A percentile compares a stretch with the other conserved stretches of the same genome.
phyloP scores from a whole-genome alignment of 2,329 filamentous ascomycete species.

The Exophiala phaeomuriformis region DNA sequence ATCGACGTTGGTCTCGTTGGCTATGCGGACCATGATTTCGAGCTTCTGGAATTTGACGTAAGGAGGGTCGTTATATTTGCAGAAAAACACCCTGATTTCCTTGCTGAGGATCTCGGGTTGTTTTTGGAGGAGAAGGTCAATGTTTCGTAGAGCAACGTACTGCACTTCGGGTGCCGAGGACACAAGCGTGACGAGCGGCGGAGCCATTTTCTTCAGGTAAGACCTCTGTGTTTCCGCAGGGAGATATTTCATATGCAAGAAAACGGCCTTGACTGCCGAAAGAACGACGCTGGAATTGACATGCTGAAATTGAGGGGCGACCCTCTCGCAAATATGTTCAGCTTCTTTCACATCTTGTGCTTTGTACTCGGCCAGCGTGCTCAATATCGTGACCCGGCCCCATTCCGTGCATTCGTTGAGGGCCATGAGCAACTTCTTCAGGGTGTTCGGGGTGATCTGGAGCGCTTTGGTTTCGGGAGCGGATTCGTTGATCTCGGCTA shows the following conservation, averaged over 20 bases:
- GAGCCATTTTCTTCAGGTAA: conserved; percentile 98
- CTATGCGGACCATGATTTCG: conserved; percentile 98
- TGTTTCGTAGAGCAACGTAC: conserved; percentile 93
- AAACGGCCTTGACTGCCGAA: conserved; percentile 96
- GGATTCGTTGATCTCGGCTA: conserved; percentile 83
- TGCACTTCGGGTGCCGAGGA: conserved; percentile 95
- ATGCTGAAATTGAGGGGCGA: conserved; percentile 94
- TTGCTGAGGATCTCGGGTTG: conserved; percentile 96
- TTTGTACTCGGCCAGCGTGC: conserved; percentile 80
- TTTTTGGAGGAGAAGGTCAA: conserved; percentile 89
- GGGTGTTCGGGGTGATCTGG: conserved; percentile 67
- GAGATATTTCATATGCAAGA: conserved; percentile 86
- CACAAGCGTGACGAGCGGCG: conserved; percentile 87
- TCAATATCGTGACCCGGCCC: conserved; percentile 89
- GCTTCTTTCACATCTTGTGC: conserved; percentile 86
- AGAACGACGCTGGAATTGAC: conserved; percentile 95
- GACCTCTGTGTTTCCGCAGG: conserved; percentile 70
- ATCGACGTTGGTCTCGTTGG: conserved; percentile 93
- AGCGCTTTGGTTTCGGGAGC: conserved; percentile 86
- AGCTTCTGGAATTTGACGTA: conserved; percentile 97
- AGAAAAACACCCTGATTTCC: conserved; percentile 96
- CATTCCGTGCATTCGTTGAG: conserved; percentile 98
- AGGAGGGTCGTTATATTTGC: conserved; percentile 98
- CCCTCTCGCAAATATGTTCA: conserved; percentile 95
- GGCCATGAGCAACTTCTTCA: conserved; percentile 95